Evolutionary conservation across 2,329 filamentous ascomycete species (phyloP), one percentile per base, ranked within the genome.

Genomic region (Sclerotinia glacialis): DNA sequence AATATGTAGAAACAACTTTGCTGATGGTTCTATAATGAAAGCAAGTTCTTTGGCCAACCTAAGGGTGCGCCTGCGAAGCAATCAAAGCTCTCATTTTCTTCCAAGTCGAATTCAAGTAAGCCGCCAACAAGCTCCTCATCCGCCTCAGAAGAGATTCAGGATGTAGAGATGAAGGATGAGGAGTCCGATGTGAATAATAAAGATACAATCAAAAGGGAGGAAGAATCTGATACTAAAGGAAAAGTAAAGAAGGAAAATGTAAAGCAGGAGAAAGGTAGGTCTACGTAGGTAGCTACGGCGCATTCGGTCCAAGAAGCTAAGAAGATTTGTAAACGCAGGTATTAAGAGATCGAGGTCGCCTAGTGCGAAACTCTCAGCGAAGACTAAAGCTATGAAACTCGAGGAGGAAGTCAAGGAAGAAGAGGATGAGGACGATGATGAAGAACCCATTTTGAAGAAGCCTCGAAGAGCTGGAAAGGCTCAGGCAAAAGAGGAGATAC

Each of bases 31-130:
- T 28, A 42, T 16, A 31, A 7, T 12, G 69, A 66, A 71, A 98
- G 94, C 69, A 95, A 94, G 77, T 97, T 97, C 80, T 96, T 97
- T 76, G 86, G 86, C 26, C 84, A 86, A 52, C 82, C 84, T 34
- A 86, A 86, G 73, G 88, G 86, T 28, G 80, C 84, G 23, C 85
- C 86, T 16, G 83, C 84, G 47, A 89, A 92, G 76, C 92, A 97
- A 78, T 89, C 91, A 1, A 95, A 88, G 72, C 80, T 96, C 49
- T 84, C 89, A 0, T 96, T 96, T 75, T 86, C 87, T 46, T 87
- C 86, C 59, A 87, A 86, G 74, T 59, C 81, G 56, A 78, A 77
- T 67, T 72, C 76, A 40, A 74, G 56, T 21, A 72, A 69, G 58
- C 60, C 61, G 14, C 34, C 56, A 74, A 76, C 69, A 72, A 76